Evolutionary conservation across 2,329 filamentous ascomycete genomes (phyloP), one percentile per base, ranked within the genome.

Genomic region (Ophiostoma triangulosporum): DNA sequence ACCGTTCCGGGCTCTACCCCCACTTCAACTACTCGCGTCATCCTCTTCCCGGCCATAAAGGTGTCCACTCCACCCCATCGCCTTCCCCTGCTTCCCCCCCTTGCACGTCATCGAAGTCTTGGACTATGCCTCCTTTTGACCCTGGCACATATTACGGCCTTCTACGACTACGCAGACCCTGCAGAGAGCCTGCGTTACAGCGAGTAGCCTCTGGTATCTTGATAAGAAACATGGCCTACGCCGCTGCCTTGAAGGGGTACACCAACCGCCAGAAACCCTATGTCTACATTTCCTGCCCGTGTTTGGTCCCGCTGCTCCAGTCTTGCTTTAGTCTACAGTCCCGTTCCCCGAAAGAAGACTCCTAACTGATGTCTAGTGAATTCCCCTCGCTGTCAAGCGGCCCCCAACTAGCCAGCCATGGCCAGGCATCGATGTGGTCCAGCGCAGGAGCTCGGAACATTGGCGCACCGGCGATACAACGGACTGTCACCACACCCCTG

Each of bases 361-460:
- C 50, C 68, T 52, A 54, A 48, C 29, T 67, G 52, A 67, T 51
- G 52, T 22, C 29, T 53, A 84, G 80, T 57, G 80, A 84, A 62
- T 84, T 84, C 53, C 81, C 81, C 8, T 81, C 80, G 22, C 66
- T 84, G 60, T 82, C 79, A 51, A 81, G 78, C 61, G 81, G 76
- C 58, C 70, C 77, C 45, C 76, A 78, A 61, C 65, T 79, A 43
- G 67, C 73, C 27, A 75, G 65, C 55, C 64, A 71, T 6, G 73
- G 64, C 46, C 73, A 73, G 57, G 67, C 72, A 14, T 75, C 75
- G 5, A 70, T 81, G 66, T 81, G 78, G 78, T 73, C 76, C 40
- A 68, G 70, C 26, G 69, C 69, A 57, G 72, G 71, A 6, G 68
- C 73, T 17, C 69, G 77, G 57, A 74, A 68, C 54, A 65, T 77